Base-by-base conservation (phyloP, 148 eudicot genomes). In the Silene uniflora region DNA sequence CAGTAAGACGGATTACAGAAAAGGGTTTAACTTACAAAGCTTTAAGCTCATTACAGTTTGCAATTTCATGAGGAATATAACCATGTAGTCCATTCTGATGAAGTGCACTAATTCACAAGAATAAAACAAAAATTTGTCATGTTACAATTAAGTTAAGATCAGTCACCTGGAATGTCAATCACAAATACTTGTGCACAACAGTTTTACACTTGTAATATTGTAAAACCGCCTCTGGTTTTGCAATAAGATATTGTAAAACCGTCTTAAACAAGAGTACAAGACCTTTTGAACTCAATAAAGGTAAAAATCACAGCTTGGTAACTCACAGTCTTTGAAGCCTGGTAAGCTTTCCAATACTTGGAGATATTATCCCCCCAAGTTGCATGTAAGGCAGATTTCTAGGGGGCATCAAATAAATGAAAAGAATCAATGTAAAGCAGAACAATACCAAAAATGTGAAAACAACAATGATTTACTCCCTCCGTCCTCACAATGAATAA, bases 81-180 rank as follows among this genome's bases (percentile, higher is more conserved):
- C 98, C 97, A 83, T 95, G 98, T 75, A 95, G 76, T 72, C 87
- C 87, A 83, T 95, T 95, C 89, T 89, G 96, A 67, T 95, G 98
- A 82, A 95, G 91, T 82, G 93, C 96, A 83, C 98, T 92, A 80
- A 60, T 75, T 76, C 14, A 67, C 72, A 73, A 69, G 12, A 24
- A 55, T 9, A 62, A 12, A 52, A 52, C 55, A 60, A 32, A 68
- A 49, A 59, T 61, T 69, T 23, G 46, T 21, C 72, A 73, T 65
- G 11, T 61, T 25, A 19, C 49, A 44, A 46, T 47, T 59, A 52
- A 32, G 35, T 32, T 32, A 32, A 27, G 62, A 46, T 42, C 19
- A 44, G 18, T 44, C 19, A 67, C 58, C 60, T 3, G 9, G 5
- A 61, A 75, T 10, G 23, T 60, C 61, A 32, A 39, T 39, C 44